These are phyloP conservation scores for Solanum gandarillasii DNA, from an alignment of 257 asterid genomes.

Conservation along the genomic window DNA sequence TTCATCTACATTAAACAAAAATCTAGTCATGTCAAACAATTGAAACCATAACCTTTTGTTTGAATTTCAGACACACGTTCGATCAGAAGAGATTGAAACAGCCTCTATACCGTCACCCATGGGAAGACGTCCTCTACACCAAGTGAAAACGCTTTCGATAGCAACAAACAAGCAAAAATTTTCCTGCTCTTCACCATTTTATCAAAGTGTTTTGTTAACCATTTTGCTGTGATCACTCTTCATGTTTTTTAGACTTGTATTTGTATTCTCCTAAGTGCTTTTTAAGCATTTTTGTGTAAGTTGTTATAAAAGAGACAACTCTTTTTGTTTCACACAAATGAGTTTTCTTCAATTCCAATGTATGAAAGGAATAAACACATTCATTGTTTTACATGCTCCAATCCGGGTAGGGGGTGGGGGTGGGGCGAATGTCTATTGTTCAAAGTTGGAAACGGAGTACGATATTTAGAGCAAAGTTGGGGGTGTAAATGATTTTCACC, in stretches of 20 bases:
- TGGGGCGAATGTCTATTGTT: background rate
- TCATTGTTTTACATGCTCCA: background rate
- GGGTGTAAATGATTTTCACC: background rate
- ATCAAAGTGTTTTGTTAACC: constrained; percentile 2
- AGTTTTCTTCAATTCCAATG: background rate
- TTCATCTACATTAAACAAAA: background rate
- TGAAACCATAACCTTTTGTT: background rate
- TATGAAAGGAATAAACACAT: background rate
- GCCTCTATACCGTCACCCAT: constrained; percentile 99
- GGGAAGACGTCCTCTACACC: constrained; percentile 99
- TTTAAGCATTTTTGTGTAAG: constrained; percentile 3
- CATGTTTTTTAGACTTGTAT: constrained; percentile 18
- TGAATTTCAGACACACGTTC: constrained; percentile 71
- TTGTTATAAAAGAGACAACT: constrained; percentile 6
- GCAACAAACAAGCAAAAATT: background rate
- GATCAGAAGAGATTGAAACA: constrained; percentile 98
- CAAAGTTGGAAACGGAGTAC: background rate
- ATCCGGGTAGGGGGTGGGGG: background rate
- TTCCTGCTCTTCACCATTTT: background rate
- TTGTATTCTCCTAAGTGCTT: constrained; percentile 20
- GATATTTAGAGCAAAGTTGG: background rate
- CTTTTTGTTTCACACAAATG: background rate
- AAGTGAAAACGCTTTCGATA: background rate
- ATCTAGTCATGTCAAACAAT: background rate
- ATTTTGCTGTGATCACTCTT: constrained; percentile 10